phyloP scores from a whole-genome alignment of 2,329 filamentous ascomycete species.

The Trichoderma koningii region DNA sequence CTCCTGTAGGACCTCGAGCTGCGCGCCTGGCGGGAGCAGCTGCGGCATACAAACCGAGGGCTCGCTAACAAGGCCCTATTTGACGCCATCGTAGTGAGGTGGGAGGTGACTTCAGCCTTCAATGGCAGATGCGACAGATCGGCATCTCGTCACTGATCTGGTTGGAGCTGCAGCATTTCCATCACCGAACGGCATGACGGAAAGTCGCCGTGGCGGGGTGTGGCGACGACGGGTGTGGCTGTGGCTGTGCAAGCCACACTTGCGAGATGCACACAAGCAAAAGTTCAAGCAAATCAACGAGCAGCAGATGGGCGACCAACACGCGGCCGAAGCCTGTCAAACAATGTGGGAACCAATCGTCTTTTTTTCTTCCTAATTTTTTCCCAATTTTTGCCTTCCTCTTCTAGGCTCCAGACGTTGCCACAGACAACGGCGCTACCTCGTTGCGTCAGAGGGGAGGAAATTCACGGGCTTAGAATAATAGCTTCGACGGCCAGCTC shows the following conservation, averaged over 20 bases:
- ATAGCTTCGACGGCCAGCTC: conserved; percentile 20
- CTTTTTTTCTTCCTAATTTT: no score
- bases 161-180: conserved; percentile 11
- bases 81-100: conserved; percentile 34
- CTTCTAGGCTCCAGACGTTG: conserved; percentile 34
- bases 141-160: not conserved
- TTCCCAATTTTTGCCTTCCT: not conserved
- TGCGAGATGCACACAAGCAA: not conserved
- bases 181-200: conserved; percentile 19
- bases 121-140: conserved; percentile 21
- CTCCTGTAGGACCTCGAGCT: conserved; percentile 40
- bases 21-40: conserved; percentile 47
- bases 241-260: conserved; percentile 14
- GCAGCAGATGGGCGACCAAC: not conserved
- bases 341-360: not conserved
- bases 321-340: no score
- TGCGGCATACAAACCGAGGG: conserved; percentile 49
- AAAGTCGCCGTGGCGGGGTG: conserved; percentile 23
- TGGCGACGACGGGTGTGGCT: conserved; percentile 24
- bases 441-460: conserved; percentile 39
- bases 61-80: conserved; percentile 34
- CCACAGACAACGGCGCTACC: conserved; percentile 45
- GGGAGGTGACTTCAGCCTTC: conserved; percentile 1
- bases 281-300: no score
- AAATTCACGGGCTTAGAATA: not conserved